Evolutionary conservation across 352 stramenopile genomes (phyloP), one percentile per base, ranked within the genome.

Genomic region (Phytophthora litchii): DNA sequence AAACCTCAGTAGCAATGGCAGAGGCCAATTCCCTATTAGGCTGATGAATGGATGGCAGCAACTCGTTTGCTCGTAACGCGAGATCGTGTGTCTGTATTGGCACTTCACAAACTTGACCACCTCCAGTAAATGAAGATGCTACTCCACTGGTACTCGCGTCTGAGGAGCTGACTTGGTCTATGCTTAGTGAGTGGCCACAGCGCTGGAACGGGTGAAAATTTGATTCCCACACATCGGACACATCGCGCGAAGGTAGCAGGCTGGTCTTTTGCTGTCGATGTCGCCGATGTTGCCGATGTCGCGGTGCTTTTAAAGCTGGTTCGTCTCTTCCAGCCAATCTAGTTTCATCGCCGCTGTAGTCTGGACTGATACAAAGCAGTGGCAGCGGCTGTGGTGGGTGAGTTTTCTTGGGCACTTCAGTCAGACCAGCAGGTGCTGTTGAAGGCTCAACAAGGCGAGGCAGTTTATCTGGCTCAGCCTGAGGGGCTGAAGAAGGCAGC

Each of bases 281-380:
- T 36, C 46, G 23, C 17, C 60, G 4, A 6, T 9, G 41, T 36
- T 40, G 23, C 17, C 60, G 4, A 27, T 5, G 23, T 27, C 31
- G 52, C 20, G 42, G 19, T 13, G 27, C 23, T 9, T 47, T 1
- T 16, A 27, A 21, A 4, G n/a, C 11, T 34, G 25, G 44, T 16
- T 23, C 5, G 25, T 40, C 20, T 27, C 48, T 59, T 17, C 19
- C 19, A 10, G 34, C 8, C 16, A 70, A 23, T n/a, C 16, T 54
- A 2, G 48, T 57, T 25, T 64, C 48, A 6, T 40, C 49, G 8
- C 61, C 48, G 2, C 42, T 29, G 8, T 34, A 60, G 17, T 54
- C n/a, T 11, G 54, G 23, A 32, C 53, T 55, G 17, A 70, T 70
- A 35, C 54, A 65, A 16, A 65, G 54, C 12, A 70, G 29, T 16